Evolutionary conservation across 2,329 filamentous ascomycete species (phyloP).

Genomic region (Nectriaceae sp.): DNA sequence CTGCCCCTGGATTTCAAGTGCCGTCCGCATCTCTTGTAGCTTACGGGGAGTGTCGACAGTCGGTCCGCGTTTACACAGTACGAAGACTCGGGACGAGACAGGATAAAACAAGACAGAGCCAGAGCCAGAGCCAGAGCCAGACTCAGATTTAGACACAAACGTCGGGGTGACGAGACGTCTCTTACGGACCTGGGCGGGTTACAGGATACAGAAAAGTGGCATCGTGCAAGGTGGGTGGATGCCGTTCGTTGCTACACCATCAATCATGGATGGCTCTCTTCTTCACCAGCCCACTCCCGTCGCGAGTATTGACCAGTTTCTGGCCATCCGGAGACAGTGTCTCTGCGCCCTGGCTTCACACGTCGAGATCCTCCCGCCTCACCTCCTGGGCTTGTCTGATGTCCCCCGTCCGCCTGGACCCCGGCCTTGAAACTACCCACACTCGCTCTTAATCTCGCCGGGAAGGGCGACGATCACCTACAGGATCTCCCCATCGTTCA

Average conservation of each 20-base stretch:
- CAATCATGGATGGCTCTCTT: constrained; percentile 1
- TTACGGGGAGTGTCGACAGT: constrained; percentile 2
- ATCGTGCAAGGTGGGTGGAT: neutral
- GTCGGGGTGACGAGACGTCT: constrained; percentile 15
- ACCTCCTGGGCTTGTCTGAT: no score
- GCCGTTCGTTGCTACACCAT: neutral
- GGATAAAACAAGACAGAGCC: neutral
- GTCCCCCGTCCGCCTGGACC: constrained; percentile 6
- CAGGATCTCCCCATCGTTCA: constrained; percentile 24
- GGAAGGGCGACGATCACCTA: constrained; percentile 27
- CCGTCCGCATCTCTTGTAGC: constrained; percentile 8
- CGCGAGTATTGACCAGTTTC: constrained; percentile 1
- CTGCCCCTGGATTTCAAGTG: constrained; percentile 18
- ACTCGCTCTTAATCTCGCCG: constrained; percentile 19
- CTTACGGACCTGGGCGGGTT: neutral
- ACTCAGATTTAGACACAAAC: constrained; percentile 5
- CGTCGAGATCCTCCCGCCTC: neutral
- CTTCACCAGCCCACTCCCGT: constrained; percentile 5
- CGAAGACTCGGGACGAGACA: constrained; percentile 1
- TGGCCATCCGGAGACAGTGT: constrained; percentile 7
- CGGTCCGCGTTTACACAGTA: constrained; percentile 16
- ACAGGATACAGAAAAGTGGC: neutral
- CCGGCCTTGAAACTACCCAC: constrained; percentile 12
- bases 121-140: neutral
- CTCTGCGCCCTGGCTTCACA: constrained; percentile 1